Evolutionary conservation across 2,329 filamentous ascomycete genomes (phyloP), one percentile per base, ranked within the genome.

Genomic region (Plenodomus biglobosus): DNA sequence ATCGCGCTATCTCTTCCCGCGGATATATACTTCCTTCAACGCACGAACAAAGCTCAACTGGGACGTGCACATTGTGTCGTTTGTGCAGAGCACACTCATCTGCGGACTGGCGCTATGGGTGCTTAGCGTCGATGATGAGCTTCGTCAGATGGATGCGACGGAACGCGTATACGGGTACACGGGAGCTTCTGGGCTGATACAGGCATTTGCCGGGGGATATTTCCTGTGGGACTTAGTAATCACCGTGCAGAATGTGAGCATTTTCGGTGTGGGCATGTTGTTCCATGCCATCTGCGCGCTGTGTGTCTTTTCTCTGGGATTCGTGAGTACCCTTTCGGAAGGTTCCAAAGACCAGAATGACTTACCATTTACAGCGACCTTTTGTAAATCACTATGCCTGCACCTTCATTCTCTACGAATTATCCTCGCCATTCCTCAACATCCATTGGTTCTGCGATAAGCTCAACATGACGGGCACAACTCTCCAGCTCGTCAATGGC

Each of bases 371-470:
- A 43, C 66, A 94, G 89, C 81, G 88, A 51, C 90, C 90, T 1
- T 92, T 92, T 64, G 80, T 92, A 56, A 92, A 92, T 76, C 92
- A 85, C 76, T 95, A 94, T 72, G 87, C 82, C 47, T 81, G 82
- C 47, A 83, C 84, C 50, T 95, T 95, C 72, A 89, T 95, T 63
- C 85, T 94, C 49, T 95, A 91, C 82, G 90, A 95, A 72, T 81
- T 95, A 34, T 92, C 88, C 20, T 88, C 86, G 3, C 88, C 89
- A 7, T 92, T 94, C 72, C 80, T 94, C 48, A 95, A 95, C 69
- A 82, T 92, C 67, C 90, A 95, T 77, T 95, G 90, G 90, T 94
- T 94, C 76, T 89, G 88, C 73, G 90, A 95, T 74, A 95, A 95
- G 76, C 76, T 92, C 50, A 81, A 84, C 63, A 85, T 90, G 79